Conservation (phyloP, 164 flowering plant genomes). For the Paratinospora sagittata region DNA sequence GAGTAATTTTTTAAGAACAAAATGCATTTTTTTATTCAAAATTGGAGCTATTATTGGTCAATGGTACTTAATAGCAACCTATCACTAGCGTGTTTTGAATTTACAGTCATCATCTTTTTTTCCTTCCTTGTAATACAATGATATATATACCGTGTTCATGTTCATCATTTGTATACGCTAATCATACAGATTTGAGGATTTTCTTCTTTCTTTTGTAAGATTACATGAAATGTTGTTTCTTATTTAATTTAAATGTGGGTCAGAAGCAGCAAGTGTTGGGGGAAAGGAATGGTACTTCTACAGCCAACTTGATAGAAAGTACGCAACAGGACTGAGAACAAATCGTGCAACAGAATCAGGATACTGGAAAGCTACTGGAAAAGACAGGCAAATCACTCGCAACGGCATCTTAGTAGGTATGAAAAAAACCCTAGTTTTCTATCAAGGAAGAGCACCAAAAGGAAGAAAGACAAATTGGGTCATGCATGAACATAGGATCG, state of each 20-base stretch:
- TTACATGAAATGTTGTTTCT: background rate
- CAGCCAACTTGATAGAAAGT: constrained; percentile 3
- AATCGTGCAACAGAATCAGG: constrained; percentile 7
- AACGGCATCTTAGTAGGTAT: background rate
- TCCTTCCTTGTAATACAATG: too few species aligned
- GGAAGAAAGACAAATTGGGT: constrained; percentile 6
- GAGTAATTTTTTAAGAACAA: too few species aligned
- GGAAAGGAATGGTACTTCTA: constrained; percentile 9
- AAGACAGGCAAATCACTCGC: background rate
- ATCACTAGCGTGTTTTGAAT: too few species aligned
- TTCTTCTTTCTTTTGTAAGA: background rate
- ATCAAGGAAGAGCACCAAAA: constrained; percentile 8
- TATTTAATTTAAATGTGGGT: background rate
- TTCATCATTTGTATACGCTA: background rate
- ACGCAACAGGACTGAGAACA: constrained; percentile 5
- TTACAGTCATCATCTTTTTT: too few species aligned
- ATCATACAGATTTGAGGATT: background rate
- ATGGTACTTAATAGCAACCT: too few species aligned
- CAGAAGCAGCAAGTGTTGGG: constrained; percentile 6
- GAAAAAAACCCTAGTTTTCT: constrained; percentile 11
- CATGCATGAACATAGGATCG: constrained; percentile 5
- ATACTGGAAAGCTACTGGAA: constrained; percentile 10
- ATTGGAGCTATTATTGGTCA: too few species aligned
- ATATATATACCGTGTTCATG: too few species aligned
- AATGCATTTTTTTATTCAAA: too few species aligned